A percentile compares a stretch with the other conserved stretches of the same genome.
Conservation (phyloP, 768 basidiomycete species). For the Serendipita sp. region DNA sequence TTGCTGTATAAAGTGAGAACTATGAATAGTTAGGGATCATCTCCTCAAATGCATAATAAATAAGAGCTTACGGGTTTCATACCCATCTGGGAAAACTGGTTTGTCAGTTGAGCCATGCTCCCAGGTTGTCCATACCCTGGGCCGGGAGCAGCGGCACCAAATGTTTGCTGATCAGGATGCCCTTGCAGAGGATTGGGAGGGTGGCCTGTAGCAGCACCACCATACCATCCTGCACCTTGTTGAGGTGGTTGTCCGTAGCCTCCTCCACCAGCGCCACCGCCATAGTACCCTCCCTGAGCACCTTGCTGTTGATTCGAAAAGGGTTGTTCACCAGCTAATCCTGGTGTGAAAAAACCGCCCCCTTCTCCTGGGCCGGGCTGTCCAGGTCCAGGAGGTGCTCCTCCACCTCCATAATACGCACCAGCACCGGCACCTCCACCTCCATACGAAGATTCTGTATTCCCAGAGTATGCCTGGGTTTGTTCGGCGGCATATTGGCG, state of each 20-base stretch:
- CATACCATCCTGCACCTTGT: conserved; percentile 28
- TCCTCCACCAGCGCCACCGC: conserved; percentile 16
- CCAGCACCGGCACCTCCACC: conserved; percentile 19
- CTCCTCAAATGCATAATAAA: background rate
- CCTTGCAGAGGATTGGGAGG: conserved; percentile 29
- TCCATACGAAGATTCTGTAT: conserved; percentile 13
- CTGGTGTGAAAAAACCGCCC: conserved; percentile 71
- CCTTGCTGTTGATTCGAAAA: conserved; percentile 47
- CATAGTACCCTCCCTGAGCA: conserved; percentile 12
- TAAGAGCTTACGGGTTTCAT: conserved; percentile 35
- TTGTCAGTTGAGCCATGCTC: conserved; percentile 43
- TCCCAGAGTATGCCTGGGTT: conserved; percentile 69
- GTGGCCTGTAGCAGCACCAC: conserved; percentile 29
- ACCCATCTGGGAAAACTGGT: conserved; percentile 84
- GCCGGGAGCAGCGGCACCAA: conserved; percentile 14
- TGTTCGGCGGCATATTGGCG: conserved; percentile 92
- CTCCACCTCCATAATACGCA: conserved; percentile 23
- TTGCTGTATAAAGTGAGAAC: conserved; percentile 69
- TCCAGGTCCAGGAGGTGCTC: conserved; percentile 21
- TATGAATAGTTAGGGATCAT: conserved; percentile 10
- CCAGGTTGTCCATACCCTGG: conserved; percentile 16
- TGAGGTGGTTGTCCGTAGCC: conserved; percentile 34
- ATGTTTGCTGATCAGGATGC: conserved; percentile 21
- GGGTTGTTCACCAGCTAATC: conserved; percentile 52
- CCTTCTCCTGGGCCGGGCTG: conserved; percentile 18